These are phyloP conservation scores for Zymoseptoria crescenta DNA, from an alignment of 2,329 filamentous ascomycete species.

Conservation along the genomic window DNA sequence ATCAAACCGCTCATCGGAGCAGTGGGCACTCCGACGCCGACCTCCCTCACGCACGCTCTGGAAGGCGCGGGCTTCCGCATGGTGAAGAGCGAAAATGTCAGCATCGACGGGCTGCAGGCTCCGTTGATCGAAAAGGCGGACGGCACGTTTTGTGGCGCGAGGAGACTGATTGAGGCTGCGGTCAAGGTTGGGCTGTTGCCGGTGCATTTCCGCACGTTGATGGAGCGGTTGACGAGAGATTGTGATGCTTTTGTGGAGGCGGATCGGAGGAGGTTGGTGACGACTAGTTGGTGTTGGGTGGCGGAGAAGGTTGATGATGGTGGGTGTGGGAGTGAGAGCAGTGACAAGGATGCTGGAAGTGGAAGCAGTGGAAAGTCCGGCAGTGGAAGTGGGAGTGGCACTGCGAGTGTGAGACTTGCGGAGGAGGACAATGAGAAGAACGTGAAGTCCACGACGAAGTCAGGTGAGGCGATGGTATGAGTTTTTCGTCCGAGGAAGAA, in stretches of 20 bases:
- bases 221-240: conserved; percentile 23
- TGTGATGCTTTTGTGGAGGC: conserved; percentile 24
- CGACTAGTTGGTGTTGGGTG: conserved; percentile 24
- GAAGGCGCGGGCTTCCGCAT: conserved; percentile 21
- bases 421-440: not conserved
- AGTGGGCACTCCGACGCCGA: conserved; percentile 23
- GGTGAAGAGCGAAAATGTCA: conserved; percentile 17
- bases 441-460: not conserved
- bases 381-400: not conserved
- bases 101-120: conserved; percentile 22
- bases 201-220: conserved; percentile 21
- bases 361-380: not conserved
- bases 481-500: too few species aligned
- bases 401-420: not conserved
- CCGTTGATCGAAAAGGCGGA: conserved; percentile 23
- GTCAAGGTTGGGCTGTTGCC: conserved; percentile 21
- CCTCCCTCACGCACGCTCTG: conserved; percentile 15
- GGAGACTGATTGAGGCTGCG: conserved; percentile 10
- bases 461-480: not conserved
- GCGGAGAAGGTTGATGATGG: conserved; percentile 20
- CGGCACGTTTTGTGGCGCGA: conserved; percentile 17
- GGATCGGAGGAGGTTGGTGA: conserved; percentile 19
- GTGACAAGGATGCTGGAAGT: not conserved
- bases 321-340: not conserved
- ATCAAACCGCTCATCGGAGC: conserved; percentile 27